Base-by-base conservation (phyloP, 1,139 yeast genomes). In the Zygosaccharomyces sapae region DNA sequence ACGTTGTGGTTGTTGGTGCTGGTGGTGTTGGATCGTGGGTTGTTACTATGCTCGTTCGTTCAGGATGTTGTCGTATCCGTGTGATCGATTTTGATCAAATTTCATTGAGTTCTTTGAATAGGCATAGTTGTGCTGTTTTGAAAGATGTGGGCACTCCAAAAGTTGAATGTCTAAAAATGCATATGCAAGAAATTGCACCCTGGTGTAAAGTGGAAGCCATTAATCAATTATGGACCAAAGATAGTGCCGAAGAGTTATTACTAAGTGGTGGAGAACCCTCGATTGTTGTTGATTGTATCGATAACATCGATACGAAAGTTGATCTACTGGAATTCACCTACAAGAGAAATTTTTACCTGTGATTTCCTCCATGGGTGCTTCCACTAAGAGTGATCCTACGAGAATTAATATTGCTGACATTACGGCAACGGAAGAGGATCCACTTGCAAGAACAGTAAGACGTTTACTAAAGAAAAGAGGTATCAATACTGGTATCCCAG, bases 1-100 rank as follows among this genome's bases (percentile, higher is more conserved):
- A 80, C 51, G 79, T 92, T 2, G 84, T 88, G 2, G 86, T 92
- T 13, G 96, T 92, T n/a, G 98, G 98, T 25, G 95, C 92, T 7
- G 98, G 98, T 45, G 98, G 98, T 41, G 98, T 92, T 31, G 98
- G 98, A 2, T 89, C 97, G 0, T 90, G 96, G 94, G 96, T 85
- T 8, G 85, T 89, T 5, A 85, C 96, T 2, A 88, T 94, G 88
- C 74, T 92, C 50, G 86, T 86, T 1, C 79, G 98, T 58, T 86
- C 96, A 6, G 98, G 98, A 9, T 84, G 90, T 31, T 83, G 84
- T 12, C 77, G 78, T 49, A 69, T 92, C 46, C 77, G 90, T 57
- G 76, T 92, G 52, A 82, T 92, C 51, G 98, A 92, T 69, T 92
- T 92, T 65, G 98, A 92, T 68, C 98, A 92, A 68, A 97, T 92